Base-by-base conservation (phyloP, 2,329 filamentous ascomycete species). In the Xylariaceae sp. region DNA sequence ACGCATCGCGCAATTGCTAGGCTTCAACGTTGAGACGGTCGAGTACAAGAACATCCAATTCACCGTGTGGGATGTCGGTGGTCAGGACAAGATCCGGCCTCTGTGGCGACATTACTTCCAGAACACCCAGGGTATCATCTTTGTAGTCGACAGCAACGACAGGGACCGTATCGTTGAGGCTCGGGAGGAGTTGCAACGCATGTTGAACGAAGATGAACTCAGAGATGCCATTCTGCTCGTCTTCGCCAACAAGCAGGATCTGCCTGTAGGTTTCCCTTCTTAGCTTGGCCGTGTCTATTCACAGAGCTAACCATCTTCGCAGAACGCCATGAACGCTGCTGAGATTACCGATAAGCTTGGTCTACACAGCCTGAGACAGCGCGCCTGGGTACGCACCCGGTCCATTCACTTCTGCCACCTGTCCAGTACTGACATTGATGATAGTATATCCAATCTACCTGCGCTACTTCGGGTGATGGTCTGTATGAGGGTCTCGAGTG, bases 41-140 rank as follows among this genome's bases (percentile, higher is more conserved):
- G 93, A 96, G 77, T 98, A 98, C 86, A 97, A 97, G 87, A 99
- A 99, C 87, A 97, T 96, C 73, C 92, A 96, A 78, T 99, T 99
- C 86, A 98, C 93, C 77, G 95, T 99, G 76, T 99, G 95, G 95
- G 95, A 98, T 83, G 95, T 99, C 74, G 95, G 95, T 84, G 95
- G 95, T 78, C 95, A 99, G 85, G 95, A 99, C 88, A 98, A 98
- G 90, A 99, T 99, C 77, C 88, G 95, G 78, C 95, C 95, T 75
- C 84, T 99, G 74, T 99, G 95, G 95, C 92, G 95, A 83, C 95
- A 98, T 81, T 99, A 99, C 84, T 99, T 98, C 88, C 93, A 96
- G 81, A 96, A 96, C 81, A 99, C 95, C 68, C 95, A 99, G 81
- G 95, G 95, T 77, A 93, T 99, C 78, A 98, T 99, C 81, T 99